Base-by-base conservation (phyloP, 177 flowering plant genomes). In the Telopea speciosissima region DNA sequence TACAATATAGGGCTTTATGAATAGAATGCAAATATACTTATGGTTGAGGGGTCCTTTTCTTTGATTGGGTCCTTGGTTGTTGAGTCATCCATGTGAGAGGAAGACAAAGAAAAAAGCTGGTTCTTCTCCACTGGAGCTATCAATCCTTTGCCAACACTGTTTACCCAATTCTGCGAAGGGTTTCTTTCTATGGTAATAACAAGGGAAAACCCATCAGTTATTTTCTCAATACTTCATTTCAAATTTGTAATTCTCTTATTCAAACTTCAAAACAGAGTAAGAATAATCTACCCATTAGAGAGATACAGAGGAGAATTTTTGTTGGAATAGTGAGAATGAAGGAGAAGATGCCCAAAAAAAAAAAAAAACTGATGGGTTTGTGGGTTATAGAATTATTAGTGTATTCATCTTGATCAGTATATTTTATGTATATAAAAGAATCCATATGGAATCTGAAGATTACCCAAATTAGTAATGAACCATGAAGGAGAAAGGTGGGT, bases 121-220 rank as follows among this genome's bases (percentile, higher is more conserved):
- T 79, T 77, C 16, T 74, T 76, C 26, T 77, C 82, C 60, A 70
- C 3, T 16, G 75, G 9, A 44, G 25, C 24, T 28, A 13, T 69
- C 62, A 40, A 69, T 68, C 70, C 85, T 28, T 77, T 81, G 54
- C 79, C 76, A 25, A 72, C 40, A 59, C 63, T 77, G 66, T 74
- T 70, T 12, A 28, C 26, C 31, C 62, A 62, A 61, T 66, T 68
- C 68, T 69, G 69, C n/a, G 28, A 67, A 26, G 49, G 66, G 19
- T 63, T 26, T 8, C 62, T 60, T 24, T 69, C 76, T 73, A 60
- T 45, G 25, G 36, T 66, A 17, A 52, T 5, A 54, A 23, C 23
- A 74, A 66, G 13, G 19, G 54, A 49, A 49, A 49, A 8, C n/a
- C n/a, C 3, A 49, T 49, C 14, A 49, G 54, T 49, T 63, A 62